These are phyloP conservation scores for Lolium multiflorum DNA, from an alignment of 176 grass and related monocot species.

Conservation along the genomic window DNA sequence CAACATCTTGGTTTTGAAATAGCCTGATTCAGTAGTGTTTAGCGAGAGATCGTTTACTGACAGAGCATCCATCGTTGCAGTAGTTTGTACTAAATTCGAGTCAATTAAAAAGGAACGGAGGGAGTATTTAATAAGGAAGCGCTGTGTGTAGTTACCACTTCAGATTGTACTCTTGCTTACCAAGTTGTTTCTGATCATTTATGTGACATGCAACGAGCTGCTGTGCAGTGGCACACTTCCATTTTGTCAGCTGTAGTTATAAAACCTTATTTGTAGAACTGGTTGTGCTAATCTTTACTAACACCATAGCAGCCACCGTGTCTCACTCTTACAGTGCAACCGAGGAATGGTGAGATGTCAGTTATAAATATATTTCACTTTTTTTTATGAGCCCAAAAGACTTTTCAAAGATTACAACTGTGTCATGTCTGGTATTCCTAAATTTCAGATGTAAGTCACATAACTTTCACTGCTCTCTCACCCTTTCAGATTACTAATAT, in stretches of 20 bases:
- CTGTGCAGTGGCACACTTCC: neutral
- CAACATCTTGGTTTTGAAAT: constrained; percentile 21
- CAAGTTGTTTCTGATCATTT: neutral
- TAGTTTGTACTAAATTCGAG: too few species aligned
- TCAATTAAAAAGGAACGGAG: too few species aligned
- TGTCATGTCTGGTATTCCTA: neutral
- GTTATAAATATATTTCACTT: too few species aligned
- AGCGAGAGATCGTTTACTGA: neutral
- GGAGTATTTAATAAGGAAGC: constrained; percentile 44
- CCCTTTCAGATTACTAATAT: neutral
- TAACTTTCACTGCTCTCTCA: neutral
- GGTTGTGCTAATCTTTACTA: too few species aligned
- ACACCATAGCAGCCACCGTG: too few species aligned
- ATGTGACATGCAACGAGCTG: neutral
- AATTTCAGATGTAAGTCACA: neutral
- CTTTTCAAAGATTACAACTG: too few species aligned
- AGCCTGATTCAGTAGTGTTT: neutral
- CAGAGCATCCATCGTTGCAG: neutral
- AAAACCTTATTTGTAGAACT: too few species aligned
- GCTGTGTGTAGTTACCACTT: neutral
- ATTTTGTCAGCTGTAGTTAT: neutral
- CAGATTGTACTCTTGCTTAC: neutral
- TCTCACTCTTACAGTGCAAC: too few species aligned
- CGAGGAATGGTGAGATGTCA: too few species aligned
- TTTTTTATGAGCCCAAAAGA: neutral